Conservation (phyloP, 768 basidiomycete species). For the Mycena albidolilacea region DNA sequence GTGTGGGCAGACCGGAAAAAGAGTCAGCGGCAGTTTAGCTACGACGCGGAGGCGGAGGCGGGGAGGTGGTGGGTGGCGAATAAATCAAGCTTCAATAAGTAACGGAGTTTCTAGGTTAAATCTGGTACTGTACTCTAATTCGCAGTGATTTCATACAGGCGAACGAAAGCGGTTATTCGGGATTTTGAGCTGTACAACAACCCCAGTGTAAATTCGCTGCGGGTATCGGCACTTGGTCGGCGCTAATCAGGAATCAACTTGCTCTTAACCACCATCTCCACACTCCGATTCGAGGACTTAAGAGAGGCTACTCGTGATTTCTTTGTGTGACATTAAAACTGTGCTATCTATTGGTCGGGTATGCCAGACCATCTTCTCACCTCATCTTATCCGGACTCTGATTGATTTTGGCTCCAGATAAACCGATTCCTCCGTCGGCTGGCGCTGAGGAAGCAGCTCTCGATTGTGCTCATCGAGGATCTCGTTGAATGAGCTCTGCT, state of each 20-base stretch:
- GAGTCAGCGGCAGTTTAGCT: slow-evolving; percentile 62
- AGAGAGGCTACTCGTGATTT: neutral
- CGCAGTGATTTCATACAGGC: no score
- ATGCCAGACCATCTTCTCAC: neutral
- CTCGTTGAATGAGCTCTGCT: neutral
- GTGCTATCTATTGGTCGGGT: neutral
- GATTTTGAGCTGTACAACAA: no score
- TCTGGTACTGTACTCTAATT: no score
- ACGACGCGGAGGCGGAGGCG: slow-evolving; percentile 69
- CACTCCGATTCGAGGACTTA: neutral
- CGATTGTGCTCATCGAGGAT: neutral
- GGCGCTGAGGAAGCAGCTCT: neutral
- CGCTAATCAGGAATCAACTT: no score
- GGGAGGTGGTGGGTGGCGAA: slow-evolving; percentile 60
- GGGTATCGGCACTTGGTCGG: no score
- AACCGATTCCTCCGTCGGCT: neutral
- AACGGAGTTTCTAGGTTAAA: no score
- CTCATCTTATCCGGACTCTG: neutral
- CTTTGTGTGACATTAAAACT: neutral
- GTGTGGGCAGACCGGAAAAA: slow-evolving; percentile 71
- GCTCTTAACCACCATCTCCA: no score
- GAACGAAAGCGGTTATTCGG: no score
- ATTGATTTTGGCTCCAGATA: neutral
- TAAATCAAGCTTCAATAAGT: neutral
- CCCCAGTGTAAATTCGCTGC: no score